phyloP scores from a whole-genome alignment of 2,329 filamentous ascomycete species.

The Ramularia endophylla region DNA sequence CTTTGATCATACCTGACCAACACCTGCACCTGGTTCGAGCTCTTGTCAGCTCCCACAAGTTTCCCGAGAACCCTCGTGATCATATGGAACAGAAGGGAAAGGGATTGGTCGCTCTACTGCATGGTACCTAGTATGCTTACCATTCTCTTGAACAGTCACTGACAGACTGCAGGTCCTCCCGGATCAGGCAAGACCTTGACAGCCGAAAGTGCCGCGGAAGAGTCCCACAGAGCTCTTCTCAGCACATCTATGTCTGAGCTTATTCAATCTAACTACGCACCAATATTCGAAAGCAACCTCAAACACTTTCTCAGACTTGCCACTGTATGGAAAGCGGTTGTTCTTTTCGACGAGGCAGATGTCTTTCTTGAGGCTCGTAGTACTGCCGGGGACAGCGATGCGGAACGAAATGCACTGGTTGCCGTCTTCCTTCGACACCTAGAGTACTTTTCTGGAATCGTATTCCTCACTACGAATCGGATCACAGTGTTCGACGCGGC shows the following conservation, averaged over 20 bases:
- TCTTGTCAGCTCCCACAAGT: slow-evolving; percentile 20
- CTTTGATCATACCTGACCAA: slow-evolving; percentile 15
- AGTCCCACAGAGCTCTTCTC: slow-evolving; percentile 47
- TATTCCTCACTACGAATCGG: slow-evolving; percentile 44
- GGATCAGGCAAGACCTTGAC: slow-evolving; percentile 52
- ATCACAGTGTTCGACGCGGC: slow-evolving; percentile 37
- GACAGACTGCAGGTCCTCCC: slow-evolving; percentile 24
- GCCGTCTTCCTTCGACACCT: slow-evolving; percentile 36
- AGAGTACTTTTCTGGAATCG: slow-evolving; percentile 37
- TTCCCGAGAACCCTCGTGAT: slow-evolving; percentile 14
- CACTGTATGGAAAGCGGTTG: slow-evolving; percentile 38
- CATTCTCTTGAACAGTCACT: too few species aligned
- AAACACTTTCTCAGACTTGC: slow-evolving; percentile 42
- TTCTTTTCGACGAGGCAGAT: slow-evolving; percentile 49
- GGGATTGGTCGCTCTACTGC: neutral
- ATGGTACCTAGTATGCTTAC: neutral
- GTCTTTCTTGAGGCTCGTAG: slow-evolving; percentile 38
- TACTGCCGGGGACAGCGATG: slow-evolving; percentile 22
- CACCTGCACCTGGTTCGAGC: slow-evolving; percentile 18
- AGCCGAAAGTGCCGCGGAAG: slow-evolving; percentile 46
- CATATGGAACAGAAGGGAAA: neutral
- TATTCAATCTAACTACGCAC: slow-evolving; percentile 34
- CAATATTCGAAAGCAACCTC: slow-evolving; percentile 38
- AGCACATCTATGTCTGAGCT: slow-evolving; percentile 47
- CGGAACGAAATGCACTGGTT: slow-evolving; percentile 41